Evolutionary conservation across 2,329 filamentous ascomycete genomes (phyloP), one percentile per base, ranked within the genome.

Genomic region (Aspergillus ruber): DNA sequence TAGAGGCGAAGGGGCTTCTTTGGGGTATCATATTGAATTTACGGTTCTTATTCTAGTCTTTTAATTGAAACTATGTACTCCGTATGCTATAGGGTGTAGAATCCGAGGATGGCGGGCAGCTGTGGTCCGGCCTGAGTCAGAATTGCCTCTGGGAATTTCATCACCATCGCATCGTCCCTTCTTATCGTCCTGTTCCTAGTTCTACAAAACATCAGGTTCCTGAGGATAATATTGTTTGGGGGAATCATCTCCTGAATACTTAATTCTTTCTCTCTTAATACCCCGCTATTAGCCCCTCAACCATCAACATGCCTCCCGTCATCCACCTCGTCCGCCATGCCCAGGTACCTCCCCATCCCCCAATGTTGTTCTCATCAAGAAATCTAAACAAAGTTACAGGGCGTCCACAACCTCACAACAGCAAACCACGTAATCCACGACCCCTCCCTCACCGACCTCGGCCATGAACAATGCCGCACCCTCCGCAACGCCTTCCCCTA

Each of bases 341-440:
- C 20, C 72, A 74, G 63, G 70, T 73, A 64, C 36, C 13, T 17
- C 35, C 17, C 35, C 17, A 5, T 18, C 13, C 7, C 6, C 2
- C n/a, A n/a, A n/a, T n/a, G n/a, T n/a, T n/a, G n/a, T n/a, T n/a
- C n/a, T n/a, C n/a, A n/a, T n/a, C n/a, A n/a, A n/a, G n/a, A n/a
- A n/a, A 17, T 20, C 21, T 42, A 29, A 42, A 9, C 12, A 7
- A 15, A 42, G 6, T 13, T n/a, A 18, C 76, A 88, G 71, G 90
- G 88, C 69, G 82, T 80, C 63, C 90, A 95, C 77, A 95, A 95
- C 68, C 79, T 93, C 61, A 75, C 61, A 53, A 60, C 73, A 21
- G 84, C 78, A 52, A 88, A 90, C 69, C 85, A 90, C 63, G 62
- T 71, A 51, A 73, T 95, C 36, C 83, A 66, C n/a, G 90, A 96